Evolutionary conservation across 768 basidiomycete genomes (phyloP), one percentile per base, ranked within the genome.

Genomic region (Gelatoporia subvermispora): DNA sequence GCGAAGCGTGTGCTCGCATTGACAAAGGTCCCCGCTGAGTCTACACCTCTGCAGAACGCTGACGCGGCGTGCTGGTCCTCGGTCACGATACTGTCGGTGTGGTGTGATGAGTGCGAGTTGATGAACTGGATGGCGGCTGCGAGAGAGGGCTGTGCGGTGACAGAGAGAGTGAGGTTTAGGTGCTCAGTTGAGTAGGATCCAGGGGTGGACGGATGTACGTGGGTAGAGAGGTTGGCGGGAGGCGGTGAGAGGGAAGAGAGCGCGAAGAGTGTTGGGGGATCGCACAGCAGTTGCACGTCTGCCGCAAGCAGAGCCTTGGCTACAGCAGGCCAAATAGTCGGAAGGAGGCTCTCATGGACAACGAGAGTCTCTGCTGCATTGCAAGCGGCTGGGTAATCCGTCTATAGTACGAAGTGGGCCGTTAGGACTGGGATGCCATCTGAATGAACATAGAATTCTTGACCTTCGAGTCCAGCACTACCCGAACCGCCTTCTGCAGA

Each of bases 1-100:
- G 94, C 86, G 64, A 99, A 98, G 34, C 96, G 79, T 9, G 96
- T 97, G 60, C 88, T 92, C 7, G 94, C 94, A 59, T 99, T 98
- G 50, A 95, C 78, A 60, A 87, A 99, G 4, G 91, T 91, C 24
- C 93, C 91, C 1, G 95, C 88, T 0, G 88, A 88, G 65, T 95
- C 94, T 20, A 97, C 84, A 7, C 90, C 90, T 16, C 86, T 77
- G 64, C 85, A 89, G 71, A 97, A 99, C 24, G 70, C 71, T 24
- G 81, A 74, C 34, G 79, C 82, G 24, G 84, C 78, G 8, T 59
- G 55, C 2, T 80, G 76, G 39, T 80, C 77, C 66, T 96, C 91
- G 4, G 95, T 93, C 38, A 98, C 75, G 65, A 99, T 97, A 46
- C 76, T 69, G 61, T 98, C 96, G 28, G 95, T 98, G 67, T 99